Evolutionary conservation across 768 basidiomycete genomes (phyloP), one percentile per base, ranked within the genome.

Genomic region (Gelatoporia subvermispora): DNA sequence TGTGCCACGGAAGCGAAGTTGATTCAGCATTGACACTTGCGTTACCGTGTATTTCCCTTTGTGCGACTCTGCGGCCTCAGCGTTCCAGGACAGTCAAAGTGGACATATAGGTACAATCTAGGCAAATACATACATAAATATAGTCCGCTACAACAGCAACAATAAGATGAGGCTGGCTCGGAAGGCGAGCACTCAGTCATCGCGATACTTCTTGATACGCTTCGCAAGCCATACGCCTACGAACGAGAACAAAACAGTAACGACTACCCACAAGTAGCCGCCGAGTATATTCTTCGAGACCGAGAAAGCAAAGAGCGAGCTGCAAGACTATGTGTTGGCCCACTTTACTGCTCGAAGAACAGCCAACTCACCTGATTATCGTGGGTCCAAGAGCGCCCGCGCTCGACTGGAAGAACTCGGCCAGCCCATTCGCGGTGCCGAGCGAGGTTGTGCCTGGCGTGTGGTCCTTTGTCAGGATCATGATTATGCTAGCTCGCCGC

Each of bases 341-440:
- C 20, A 40, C 16, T 25, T 25, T 8, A 2, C 37, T 13, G 1
- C 47, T n/a, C 2, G n/a, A 43, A 13, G 45, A 22, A 34, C 2
- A 35, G 17, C 23, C 9, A 23, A 36, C 46, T 41, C 21, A 60
- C 55, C 50, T 60, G 41, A 60, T 42, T 47, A 68, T 51, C 4
- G 64, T 59, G 1, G 68, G 62, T 2, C 60, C 59, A 35, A 65
- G 42, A 2, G 63, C 55, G 15, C 54, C 51, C 7, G 63, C 60
- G 23, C 61, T 41, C 3, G 63, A 63, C 36, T 65, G 60, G n/a
- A 58, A 53, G 48, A 65, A 59, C 53, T 70, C 66, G 1, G 62
- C 61, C 18, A 68, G 43, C 34, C 68, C 68, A 46, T 66, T 66
- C 17, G 61, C 56, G 13, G 60, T 60, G 3, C 64, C 65, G 10